Base-by-base conservation (phyloP, 1,284 basidiomycete species). In the Phaffia rhodozyma region DNA sequence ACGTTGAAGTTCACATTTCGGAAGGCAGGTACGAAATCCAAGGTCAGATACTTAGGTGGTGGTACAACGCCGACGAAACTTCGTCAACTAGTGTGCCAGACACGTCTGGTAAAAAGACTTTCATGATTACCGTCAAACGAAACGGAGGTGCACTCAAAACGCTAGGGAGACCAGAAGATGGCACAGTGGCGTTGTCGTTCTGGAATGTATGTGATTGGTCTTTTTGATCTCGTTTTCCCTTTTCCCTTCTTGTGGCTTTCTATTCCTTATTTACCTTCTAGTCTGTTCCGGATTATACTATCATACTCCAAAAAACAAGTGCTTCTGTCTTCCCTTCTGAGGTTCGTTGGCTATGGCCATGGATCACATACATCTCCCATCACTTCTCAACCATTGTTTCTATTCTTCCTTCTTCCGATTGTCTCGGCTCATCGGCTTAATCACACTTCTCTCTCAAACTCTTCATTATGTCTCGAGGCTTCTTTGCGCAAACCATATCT, bases 11-110 rank as follows among this genome's bases (percentile, higher is more conserved):
- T 11, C 73, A 77, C 16, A 82, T 85, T 1, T 86, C 86, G 3
- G 79, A 78, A 1, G 92, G 92, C 1, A 72, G 78, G 49, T 89
- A 82, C 78, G 79, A 80, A 66, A 77, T 89, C 9, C 78, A 82
- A 9, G 89, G 88, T 1, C 81, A 82, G 76, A 81, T 77, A 48
- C 73, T 97, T 61, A 80, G 80, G 68, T 97, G 93, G 93, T 91
- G 84, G 81, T 93, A 96, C 73, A 79, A 81, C 38, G 79, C 84
- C 0, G 87, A 89, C 0, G 67, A 70, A 38, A 20, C 23, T 16
- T 5, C 21, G 72, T 70, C 5, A 70, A 69, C 27, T 82, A 78
- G 18, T 77, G 59, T 32, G 62, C 23, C 25, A 63, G 47, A 54
- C 5, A 23, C 20, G 7, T 23, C 53, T 16, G 5, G 34, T n/a